Base-by-base conservation (phyloP, 2,329 filamentous ascomycete genomes). In the Bisporella sp. region DNA sequence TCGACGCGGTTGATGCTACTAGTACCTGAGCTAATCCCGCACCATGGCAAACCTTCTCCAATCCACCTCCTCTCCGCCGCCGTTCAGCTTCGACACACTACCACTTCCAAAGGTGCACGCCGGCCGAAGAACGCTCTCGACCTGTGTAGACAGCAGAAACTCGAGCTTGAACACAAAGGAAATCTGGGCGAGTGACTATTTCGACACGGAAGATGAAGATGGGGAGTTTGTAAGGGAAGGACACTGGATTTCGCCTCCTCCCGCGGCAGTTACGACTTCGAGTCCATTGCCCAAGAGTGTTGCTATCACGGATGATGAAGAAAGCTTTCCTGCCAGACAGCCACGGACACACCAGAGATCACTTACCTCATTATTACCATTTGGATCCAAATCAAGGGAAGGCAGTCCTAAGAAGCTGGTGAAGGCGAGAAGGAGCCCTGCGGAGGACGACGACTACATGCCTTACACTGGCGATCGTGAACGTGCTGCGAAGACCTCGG, bases 171-270 rank as follows among this genome's bases (percentile, higher is more conserved):
- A 21, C 21, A 21, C 21, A 21, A 21, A 59, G 52, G 56, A 57
- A 55, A 55, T 53, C 60, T 62, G 61, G 61, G 55, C 54, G 2
- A 58, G 63, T 46, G 57, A 60, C 41, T 60, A 60, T 45, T 57
- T 51, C 49, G 41, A 42, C 30, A 21, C 53, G 13, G 46, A 55
- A 49, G 55, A 59, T 46, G 41, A 42, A 52, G 48, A 43, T 47
- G 53, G 46, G 46, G 45, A 45, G 30, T 32, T 33, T 31, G 47
- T 40, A 35, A 50, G 12, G 40, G 45, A 21, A 46, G 37, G 40
- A 45, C 41, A 28, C 41, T 31, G 48, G 51, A 43, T 51, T 51
- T 39, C 31, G 35, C 44, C 56, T 45, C 32, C 48, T 45, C 35
- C 49, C 39, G 29, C 41, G 29, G 44, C 55, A 33, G 41, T 48